Evolutionary conservation across 2,329 filamentous ascomycete species (phyloP).

Genomic region (Botrytis fragariae): DNA sequence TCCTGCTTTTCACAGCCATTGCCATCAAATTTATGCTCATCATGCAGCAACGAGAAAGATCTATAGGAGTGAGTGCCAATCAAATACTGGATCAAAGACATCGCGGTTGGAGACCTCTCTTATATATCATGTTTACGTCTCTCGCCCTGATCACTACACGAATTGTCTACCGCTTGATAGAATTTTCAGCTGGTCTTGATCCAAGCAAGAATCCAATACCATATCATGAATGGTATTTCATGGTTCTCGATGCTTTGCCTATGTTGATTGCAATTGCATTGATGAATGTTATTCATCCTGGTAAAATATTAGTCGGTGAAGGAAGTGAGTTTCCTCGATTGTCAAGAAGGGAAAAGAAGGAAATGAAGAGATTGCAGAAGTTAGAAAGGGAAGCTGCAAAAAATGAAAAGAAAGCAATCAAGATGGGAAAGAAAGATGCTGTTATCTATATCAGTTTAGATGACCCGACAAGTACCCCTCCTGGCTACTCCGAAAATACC

Average conservation of each 20-base stretch:
- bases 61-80: not conserved
- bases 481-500: not conserved
- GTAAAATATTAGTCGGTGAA: constrained; percentile 46
- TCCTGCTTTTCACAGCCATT: constrained; percentile 47
- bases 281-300: constrained; percentile 49
- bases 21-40: constrained; percentile 42
- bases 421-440: constrained; percentile 24
- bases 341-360: constrained; percentile 42
- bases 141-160: constrained; percentile 48
- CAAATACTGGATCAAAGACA: constrained; percentile 36
- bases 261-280: constrained; percentile 50
- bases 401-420: constrained; percentile 32
- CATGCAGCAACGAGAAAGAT: constrained; percentile 31
- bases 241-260: constrained; percentile 52
- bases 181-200: constrained; percentile 50
- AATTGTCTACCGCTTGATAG: constrained; percentile 59
- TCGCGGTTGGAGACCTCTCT: constrained; percentile 31
- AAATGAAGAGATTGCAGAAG: constrained; percentile 41
- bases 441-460: not conserved
- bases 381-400: constrained; percentile 16
- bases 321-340: constrained; percentile 43
- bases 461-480: not conserved
- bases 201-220: constrained; percentile 44
- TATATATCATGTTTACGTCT: constrained; percentile 43
- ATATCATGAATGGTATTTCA: constrained; percentile 52